A percentile compares a stretch with the other conserved stretches of the same genome.
Evolutionary conservation across 768 basidiomycete genomes (phyloP).

Genomic region (Harrya chromipes): DNA sequence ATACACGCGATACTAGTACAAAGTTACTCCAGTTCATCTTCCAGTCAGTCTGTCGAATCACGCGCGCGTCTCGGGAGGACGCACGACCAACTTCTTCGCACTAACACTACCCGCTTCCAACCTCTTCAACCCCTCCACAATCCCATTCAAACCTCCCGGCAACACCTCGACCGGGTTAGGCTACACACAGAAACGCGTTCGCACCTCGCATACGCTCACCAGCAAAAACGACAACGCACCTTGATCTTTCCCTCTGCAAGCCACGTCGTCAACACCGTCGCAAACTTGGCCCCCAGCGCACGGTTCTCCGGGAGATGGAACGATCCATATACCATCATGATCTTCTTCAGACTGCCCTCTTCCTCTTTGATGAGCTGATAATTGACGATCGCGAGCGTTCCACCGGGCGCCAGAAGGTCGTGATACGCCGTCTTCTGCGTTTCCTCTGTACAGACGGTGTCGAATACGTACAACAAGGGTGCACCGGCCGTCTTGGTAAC

Average conservation of each 20-base stretch:
- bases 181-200: conserved; percentile 10
- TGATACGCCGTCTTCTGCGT: conserved; percentile 30
- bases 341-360: background rate
- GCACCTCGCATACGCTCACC: background rate
- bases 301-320: conserved; percentile 6
- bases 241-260: conserved; percentile 20
- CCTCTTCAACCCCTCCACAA: conserved; percentile 30
- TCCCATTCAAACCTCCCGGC: conserved; percentile 34
- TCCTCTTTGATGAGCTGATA: background rate
- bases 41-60: background rate
- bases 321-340: conserved; percentile 6
- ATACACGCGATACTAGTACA: too few species aligned
- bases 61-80: conserved; percentile 9
- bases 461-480: conserved; percentile 14
- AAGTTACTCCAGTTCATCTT: too few species aligned
- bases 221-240: conserved; percentile 1
- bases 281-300: conserved; percentile 12
- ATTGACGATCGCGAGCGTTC: conserved; percentile 22
- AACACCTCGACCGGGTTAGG: conserved; percentile 39
- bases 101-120: conserved; percentile 32
- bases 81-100: conserved; percentile 39
- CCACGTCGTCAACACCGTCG: conserved; percentile 13
- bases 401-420: conserved; percentile 29
- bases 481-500: background rate
- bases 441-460: conserved; percentile 27